Evolutionary conservation across 495 filamentous ascomycete species (phyloP), one percentile per base, ranked within the genome.

Genomic region (Hypoxylon crocopeplum): DNA sequence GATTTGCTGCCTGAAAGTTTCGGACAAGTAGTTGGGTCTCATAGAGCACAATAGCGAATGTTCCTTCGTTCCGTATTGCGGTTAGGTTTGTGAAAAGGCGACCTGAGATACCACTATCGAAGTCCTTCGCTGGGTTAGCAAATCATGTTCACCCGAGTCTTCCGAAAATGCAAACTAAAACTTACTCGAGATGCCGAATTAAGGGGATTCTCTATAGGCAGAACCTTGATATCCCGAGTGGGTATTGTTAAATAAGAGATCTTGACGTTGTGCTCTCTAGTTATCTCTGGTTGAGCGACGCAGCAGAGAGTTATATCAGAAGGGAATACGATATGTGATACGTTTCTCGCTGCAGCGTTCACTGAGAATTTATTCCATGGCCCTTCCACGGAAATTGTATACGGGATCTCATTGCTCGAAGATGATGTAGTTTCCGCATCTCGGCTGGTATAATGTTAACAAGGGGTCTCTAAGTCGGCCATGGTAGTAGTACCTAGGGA

Each of bases 71-170:
- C 17, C 50, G 42, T 21, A 69, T 66, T 2, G 64, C 47, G 6
- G 66, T 53, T 1, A 75, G 56, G 0, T 66, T 63, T 4, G 72
- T 75, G 37, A 73, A 70, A n/a, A 75, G 60, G 13, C 65, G 46
- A 1, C 60, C 61, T 16, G 38, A 48, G 29, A 48, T 69, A 8
- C 61, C 62, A 30, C 51, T 67, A 25, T 73, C 70, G 15, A 68
- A 50, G 0, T 59, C 60, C 69, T 70, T 0, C 10, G 13, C 3
- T 29, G 8, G 0, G 19, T 63, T 36, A 61, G n/a, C n/a, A n/a
- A n/a, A 32, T 34, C 12, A 24, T n/a, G n/a, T n/a, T n/a, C 24
- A 4, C n/a, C 7, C 8, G 5, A 15, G 19, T n/a, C 7, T n/a
- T 16, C n/a, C 33, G 21, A 8, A 12, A 15, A 21, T 30, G 5